Percentiles rank a stretch among this genome's conserved stretches.
phyloP scores from a whole-genome alignment of 1,284 basidiomycete genomes.

The Coniophora puteana region DNA sequence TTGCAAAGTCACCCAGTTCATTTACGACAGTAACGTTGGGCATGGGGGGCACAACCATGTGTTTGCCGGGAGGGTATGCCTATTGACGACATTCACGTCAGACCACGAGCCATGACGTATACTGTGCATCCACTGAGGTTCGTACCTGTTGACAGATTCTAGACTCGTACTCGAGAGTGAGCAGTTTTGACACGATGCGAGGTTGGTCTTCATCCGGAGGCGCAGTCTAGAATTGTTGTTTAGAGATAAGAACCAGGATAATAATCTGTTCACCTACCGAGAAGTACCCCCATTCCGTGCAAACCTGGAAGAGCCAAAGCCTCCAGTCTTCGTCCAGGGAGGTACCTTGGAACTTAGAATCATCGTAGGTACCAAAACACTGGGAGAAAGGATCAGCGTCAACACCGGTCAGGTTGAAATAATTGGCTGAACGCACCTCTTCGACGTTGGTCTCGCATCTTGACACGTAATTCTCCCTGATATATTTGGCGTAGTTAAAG shows the following conservation, averaged over 20 bases:
- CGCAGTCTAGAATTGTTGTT: constrained; percentile 44
- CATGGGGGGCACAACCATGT: constrained; percentile 64
- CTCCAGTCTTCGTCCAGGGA: constrained; percentile 74
- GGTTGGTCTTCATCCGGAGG: constrained; percentile 63
- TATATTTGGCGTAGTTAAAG: constrained; percentile 74
- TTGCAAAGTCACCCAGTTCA: constrained; percentile 69
- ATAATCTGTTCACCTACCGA: constrained; percentile 37
- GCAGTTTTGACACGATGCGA: constrained; percentile 67
- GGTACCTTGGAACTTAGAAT: constrained; percentile 58
- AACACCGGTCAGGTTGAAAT: background rate
- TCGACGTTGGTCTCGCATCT: constrained; percentile 56
- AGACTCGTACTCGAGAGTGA: constrained; percentile 76
- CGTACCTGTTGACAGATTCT: constrained; percentile 76
- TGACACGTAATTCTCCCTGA: constrained; percentile 65
- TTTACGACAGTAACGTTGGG: constrained; percentile 86
- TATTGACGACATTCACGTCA: constrained; percentile 21
- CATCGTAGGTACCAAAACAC: constrained; percentile 87
- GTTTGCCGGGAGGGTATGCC: constrained; percentile 79
- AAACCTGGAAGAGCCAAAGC: constrained; percentile 89
- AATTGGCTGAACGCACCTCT: constrained; percentile 40
- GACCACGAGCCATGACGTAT: background rate
- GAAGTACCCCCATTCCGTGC: constrained; percentile 95
- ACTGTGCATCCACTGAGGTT: background rate
- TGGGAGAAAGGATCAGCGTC: constrained; percentile 24
- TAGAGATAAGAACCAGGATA: constrained; percentile 7